A percentile compares a stretch with the other conserved stretches of the same genome.
These are phyloP conservation scores for Pyrenochaeta sp. DNA, from an alignment of 2,329 filamentous ascomycete genomes.

Conservation along the genomic window DNA sequence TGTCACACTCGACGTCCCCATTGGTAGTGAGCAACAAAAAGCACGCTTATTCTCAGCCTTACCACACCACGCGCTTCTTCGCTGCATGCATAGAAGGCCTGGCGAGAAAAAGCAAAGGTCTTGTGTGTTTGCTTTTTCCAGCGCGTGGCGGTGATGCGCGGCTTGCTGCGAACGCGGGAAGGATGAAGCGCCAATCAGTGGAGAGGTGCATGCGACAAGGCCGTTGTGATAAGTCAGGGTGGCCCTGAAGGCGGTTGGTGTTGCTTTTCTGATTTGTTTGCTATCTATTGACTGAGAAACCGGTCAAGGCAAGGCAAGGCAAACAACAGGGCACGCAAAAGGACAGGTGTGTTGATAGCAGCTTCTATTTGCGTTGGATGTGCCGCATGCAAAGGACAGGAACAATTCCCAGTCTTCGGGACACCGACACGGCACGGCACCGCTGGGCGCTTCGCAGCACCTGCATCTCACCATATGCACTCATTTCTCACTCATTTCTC, in stretches of 20 bases:
- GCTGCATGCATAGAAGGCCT: conserved; percentile 2
- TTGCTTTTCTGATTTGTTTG: background rate
- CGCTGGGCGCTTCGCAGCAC: background rate
- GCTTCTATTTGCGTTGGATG: background rate
- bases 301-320: background rate
- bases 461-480: background rate
- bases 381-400: too few relatives aligned
- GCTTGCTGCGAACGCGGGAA: conserved; percentile 4
- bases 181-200: conserved; percentile 5
- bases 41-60: background rate
- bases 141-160: conserved; percentile 8
- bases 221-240: background rate
- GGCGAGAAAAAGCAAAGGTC: background rate
- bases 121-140: background rate
- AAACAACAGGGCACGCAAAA: too few relatives aligned
- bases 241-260: conserved; percentile 2
- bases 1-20: conserved; percentile 4
- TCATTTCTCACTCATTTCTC: background rate
- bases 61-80: background rate
- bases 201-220: conserved; percentile 2
- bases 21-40: conserved; percentile 10
- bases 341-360: background rate
- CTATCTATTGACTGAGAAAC: conserved; percentile 2
- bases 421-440: background rate
- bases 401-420: background rate